Percentiles rank a stretch among this genome's conserved stretches.
These are phyloP conservation scores for Liriodendron chinense DNA, from an alignment of 164 flowering plant genomes.

Conservation along the genomic window DNA sequence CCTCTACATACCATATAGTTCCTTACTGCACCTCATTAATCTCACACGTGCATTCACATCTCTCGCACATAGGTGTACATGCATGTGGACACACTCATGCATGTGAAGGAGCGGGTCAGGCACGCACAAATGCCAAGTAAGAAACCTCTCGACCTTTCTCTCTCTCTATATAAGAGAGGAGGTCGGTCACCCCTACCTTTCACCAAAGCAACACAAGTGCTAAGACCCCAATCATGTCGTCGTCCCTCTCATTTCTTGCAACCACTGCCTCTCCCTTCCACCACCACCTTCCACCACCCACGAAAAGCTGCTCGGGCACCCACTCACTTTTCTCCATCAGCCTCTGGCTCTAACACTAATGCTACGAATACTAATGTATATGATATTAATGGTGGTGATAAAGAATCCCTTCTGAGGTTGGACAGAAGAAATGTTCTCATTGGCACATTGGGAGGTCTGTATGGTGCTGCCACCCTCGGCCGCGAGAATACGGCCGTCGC, in stretches of 20 bases:
- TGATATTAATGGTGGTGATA: not conserved
- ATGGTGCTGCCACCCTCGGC: not conserved
- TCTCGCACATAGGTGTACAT: too few relatives aligned
- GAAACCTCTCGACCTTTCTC: too few relatives aligned
- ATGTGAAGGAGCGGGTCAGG: too few relatives aligned
- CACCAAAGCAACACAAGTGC: not conserved
- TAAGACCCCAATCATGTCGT: not conserved
- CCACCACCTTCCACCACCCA: not conserved
- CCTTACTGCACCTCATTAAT: too few relatives aligned
- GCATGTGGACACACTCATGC: too few relatives aligned
- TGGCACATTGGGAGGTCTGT: constrained; percentile 6
- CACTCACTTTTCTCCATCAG: not conserved
- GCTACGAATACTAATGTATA: not conserved
- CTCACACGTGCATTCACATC: too few relatives aligned
- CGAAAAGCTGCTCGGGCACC: not conserved
- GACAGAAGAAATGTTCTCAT: constrained; percentile 10
- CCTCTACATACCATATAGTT: too few relatives aligned
- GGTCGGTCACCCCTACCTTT: not conserved
- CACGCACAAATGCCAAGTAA: too few relatives aligned
- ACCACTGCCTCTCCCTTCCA: not conserved
- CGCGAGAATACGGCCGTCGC: not conserved
- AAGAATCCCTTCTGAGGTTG: not conserved
- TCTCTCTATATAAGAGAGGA: too few relatives aligned
- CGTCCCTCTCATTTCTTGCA: not conserved
- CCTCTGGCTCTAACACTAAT: not conserved